Evolutionary conservation across 768 basidiomycete genomes (phyloP).

Genomic region (Kwoniella newhampshirensis): DNA sequence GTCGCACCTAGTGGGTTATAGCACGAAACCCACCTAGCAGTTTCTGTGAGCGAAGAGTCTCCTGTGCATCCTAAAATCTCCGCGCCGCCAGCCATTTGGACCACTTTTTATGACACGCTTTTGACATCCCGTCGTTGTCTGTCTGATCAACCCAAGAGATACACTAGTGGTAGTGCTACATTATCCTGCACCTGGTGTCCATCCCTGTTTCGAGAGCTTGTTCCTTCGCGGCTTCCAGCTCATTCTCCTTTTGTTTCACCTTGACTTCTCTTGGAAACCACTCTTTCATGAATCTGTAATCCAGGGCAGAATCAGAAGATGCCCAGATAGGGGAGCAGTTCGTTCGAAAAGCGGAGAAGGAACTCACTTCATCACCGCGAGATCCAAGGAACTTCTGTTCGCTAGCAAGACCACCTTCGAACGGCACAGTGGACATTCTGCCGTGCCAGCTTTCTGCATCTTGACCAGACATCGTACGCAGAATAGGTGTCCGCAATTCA

Average conservation of each 20-base stretch:
- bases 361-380: conserved; percentile 50
- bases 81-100: too few species aligned
- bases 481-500: conserved; percentile 69
- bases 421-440: conserved; percentile 80
- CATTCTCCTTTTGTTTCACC: conserved; percentile 71
- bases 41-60: too few species aligned
- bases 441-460: conserved; percentile 78
- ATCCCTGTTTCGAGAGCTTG: conserved; percentile 54
- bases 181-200: conserved; percentile 27
- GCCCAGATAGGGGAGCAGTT: neutral
- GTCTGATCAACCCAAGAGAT: neutral
- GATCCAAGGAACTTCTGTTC: conserved; percentile 55
- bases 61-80: too few species aligned
- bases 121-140: too few species aligned
- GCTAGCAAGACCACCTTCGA: conserved; percentile 73
- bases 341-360: neutral
- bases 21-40: too few species aligned
- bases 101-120: too few species aligned
- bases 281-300: conserved; percentile 76
- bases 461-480: conserved; percentile 68
- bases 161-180: too few species aligned
- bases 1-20: too few species aligned
- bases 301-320: neutral
- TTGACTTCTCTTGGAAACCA: conserved; percentile 87
- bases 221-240: conserved; percentile 70